phyloP scores from a whole-genome alignment of 768 basidiomycete species.

The Naematelia aurantialba region DNA sequence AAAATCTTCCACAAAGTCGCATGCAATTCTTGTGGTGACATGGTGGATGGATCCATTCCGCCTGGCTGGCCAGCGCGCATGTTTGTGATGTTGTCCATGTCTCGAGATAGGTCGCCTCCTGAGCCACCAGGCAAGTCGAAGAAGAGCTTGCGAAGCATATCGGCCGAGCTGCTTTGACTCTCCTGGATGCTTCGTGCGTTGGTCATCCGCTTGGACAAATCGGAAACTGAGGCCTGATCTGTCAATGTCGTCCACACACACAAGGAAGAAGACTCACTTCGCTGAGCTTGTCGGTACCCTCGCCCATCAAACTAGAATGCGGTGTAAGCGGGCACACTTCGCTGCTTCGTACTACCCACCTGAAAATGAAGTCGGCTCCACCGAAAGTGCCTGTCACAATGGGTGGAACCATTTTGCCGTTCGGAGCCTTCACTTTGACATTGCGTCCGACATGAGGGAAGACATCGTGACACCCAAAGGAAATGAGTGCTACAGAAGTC shows the following conservation, averaged over 20 bases:
- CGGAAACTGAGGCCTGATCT: conserved; percentile 67
- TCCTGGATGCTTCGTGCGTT: conserved; percentile 62
- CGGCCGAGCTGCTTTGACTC: conserved; percentile 29
- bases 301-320: conserved; percentile 50
- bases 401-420: conserved; percentile 71
- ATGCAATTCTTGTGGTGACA: conserved; percentile 86
- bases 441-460: conserved; percentile 83
- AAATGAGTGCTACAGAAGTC: conserved; percentile 56
- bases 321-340: no score
- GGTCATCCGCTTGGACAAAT: conserved; percentile 73
- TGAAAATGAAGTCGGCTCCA: conserved; percentile 43
- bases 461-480: conserved; percentile 69
- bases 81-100: conserved; percentile 69
- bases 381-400: conserved; percentile 69
- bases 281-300: conserved; percentile 57
- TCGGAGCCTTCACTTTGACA: conserved; percentile 68
- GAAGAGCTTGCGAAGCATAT: conserved; percentile 38
- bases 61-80: conserved; percentile 58
- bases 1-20: conserved; percentile 78
- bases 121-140: conserved; percentile 43
- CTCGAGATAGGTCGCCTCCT: conserved; percentile 61
- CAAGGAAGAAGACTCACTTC: conserved; percentile 40
- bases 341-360: background rate
- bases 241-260: background rate
- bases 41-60: conserved; percentile 68